phyloP scores from a whole-genome alignment of 2,329 filamentous ascomycete species.

The Arachnopeziza araneosa region DNA sequence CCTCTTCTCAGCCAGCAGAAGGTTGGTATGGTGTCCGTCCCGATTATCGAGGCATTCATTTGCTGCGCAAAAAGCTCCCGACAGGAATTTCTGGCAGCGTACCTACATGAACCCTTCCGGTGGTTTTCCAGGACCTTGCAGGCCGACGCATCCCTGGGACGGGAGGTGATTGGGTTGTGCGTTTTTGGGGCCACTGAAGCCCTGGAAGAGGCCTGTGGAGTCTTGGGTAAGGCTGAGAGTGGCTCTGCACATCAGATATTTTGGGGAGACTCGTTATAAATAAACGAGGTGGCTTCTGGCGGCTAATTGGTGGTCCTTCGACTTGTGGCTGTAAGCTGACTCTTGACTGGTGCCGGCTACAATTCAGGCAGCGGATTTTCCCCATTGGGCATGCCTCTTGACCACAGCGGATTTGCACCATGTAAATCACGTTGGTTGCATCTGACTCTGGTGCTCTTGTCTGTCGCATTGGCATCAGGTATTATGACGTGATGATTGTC shows the following conservation, averaged over 20 bases:
- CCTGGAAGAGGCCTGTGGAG: not conserved
- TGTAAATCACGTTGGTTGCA: not conserved
- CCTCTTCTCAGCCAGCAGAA: not conserved
- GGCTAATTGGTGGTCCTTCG: not conserved
- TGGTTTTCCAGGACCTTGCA: not conserved
- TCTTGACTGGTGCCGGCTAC: not conserved
- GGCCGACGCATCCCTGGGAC: not conserved
- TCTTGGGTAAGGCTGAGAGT: not conserved
- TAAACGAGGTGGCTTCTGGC: not conserved
- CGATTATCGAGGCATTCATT: not conserved
- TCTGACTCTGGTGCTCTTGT: no score
- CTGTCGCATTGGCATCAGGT: no score
- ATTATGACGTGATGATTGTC: no score
- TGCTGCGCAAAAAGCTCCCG: not conserved
- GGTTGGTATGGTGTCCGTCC: not conserved
- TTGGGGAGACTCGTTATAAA: not conserved
- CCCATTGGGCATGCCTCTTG: not conserved
- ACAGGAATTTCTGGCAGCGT: not conserved
- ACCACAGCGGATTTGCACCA: not conserved
- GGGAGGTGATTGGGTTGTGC: not conserved
- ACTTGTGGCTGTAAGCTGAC: slow-evolving; percentile 3
- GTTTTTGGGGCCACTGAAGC: not conserved
- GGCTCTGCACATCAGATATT: not conserved
- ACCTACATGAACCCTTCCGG: not conserved
- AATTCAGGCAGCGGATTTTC: not conserved